phyloP scores from a whole-genome alignment of 2,329 filamentous ascomycete genomes.

The Aureobasidium sp. region DNA sequence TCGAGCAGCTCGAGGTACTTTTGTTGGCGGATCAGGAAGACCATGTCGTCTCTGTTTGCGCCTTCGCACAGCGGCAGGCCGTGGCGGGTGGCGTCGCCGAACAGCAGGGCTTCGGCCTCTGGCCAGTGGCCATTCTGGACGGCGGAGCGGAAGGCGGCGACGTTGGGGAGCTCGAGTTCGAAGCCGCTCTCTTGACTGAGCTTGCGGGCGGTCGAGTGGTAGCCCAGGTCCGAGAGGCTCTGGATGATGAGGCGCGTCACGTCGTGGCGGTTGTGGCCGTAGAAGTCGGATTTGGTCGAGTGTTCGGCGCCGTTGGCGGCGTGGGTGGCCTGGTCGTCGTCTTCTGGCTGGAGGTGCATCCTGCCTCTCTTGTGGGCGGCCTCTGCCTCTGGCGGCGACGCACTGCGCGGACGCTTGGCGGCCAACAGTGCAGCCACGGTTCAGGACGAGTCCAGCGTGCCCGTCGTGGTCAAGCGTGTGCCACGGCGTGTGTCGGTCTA shows the following conservation, averaged over 20 bases:
- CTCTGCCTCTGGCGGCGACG: conserved; percentile 9
- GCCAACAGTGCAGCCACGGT: conserved; percentile 7
- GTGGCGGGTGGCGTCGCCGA: conserved; percentile 33
- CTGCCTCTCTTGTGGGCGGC: conserved; percentile 5
- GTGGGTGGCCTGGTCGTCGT: not conserved
- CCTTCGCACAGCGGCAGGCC: conserved; percentile 67
- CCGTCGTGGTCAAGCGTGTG: not conserved
- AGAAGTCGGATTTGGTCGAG: conserved; percentile 47
- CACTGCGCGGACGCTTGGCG: conserved; percentile 12
- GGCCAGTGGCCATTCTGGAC: conserved; percentile 74
- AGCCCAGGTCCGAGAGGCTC: conserved; percentile 80
- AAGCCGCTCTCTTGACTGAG: conserved; percentile 77
- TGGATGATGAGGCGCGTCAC: conserved; percentile 89
- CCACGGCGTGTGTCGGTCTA: not conserved
- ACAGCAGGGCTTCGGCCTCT: conserved; percentile 73
- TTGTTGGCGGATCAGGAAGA: conserved; percentile 82
- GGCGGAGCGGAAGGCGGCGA: conserved; percentile 75
- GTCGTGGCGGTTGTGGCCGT: conserved; percentile 84
- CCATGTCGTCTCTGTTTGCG: conserved; percentile 69
- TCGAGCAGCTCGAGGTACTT: conserved; percentile 92
- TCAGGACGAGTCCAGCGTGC: not conserved
- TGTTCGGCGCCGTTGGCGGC: no score
- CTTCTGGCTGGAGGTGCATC: conserved; percentile 2
- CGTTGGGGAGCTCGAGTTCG: conserved; percentile 74
- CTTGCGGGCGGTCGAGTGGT: conserved; percentile 63